Conservation (phyloP, 225 moss, liverwort and hornwort species). For the Sphagnum contortum region DNA sequence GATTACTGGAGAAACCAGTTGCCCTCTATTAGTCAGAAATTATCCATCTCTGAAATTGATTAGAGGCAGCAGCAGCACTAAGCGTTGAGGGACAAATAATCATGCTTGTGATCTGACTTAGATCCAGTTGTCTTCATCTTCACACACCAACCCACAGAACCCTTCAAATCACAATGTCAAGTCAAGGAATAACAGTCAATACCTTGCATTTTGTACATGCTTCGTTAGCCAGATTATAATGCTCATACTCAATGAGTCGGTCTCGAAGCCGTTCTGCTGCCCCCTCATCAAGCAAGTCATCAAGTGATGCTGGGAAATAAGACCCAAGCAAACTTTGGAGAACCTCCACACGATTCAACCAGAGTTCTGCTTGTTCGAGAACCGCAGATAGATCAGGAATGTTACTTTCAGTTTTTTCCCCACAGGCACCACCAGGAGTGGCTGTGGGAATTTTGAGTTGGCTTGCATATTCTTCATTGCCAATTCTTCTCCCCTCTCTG, state of each 20-base stretch:
- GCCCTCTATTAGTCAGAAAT: too few relatives aligned
- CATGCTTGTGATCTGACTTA: too few relatives aligned
- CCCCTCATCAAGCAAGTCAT: slow-evolving; percentile 68
- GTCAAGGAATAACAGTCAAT: not conserved
- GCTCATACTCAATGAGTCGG: slow-evolving; percentile 76
- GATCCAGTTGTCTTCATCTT: too few relatives aligned
- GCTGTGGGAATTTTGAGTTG: slow-evolving; percentile 28
- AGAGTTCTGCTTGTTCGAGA: slow-evolving; percentile 61
- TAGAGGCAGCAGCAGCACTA: too few relatives aligned
- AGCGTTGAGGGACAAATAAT: too few relatives aligned
- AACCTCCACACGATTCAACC: slow-evolving; percentile 89
- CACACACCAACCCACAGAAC: too few relatives aligned
- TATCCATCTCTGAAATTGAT: too few relatives aligned
- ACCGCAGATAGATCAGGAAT: slow-evolving; percentile 45
- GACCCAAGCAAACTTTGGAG: slow-evolving; percentile 82
- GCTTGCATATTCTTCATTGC: slow-evolving; percentile 24
- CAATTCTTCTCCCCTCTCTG: slow-evolving; percentile 19
- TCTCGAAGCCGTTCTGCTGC: slow-evolving; percentile 69
- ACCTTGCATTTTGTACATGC: slow-evolving; percentile 97
- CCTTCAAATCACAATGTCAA: not conserved
- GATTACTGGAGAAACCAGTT: too few relatives aligned
- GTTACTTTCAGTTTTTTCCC: slow-evolving; percentile 7
- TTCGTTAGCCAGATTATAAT: slow-evolving; percentile 70
- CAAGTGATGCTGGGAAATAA: slow-evolving; percentile 69
- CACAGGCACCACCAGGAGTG: slow-evolving; percentile 15